A percentile compares a stretch with the other conserved stretches of the same genome.
phyloP scores from a whole-genome alignment of 2,329 filamentous ascomycete species.

The Fusarium zealandicum region DNA sequence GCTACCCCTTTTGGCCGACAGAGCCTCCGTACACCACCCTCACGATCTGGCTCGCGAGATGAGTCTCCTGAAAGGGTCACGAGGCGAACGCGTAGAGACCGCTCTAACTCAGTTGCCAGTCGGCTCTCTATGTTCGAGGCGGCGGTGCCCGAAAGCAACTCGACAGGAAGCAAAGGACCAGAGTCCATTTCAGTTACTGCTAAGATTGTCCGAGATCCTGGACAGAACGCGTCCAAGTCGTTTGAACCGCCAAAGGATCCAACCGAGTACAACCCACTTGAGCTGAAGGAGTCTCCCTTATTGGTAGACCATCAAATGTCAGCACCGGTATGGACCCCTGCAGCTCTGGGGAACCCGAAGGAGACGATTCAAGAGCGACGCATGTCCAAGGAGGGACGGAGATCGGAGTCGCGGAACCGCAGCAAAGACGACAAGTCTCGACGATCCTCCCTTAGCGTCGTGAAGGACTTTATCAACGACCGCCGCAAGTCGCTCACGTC shows the following conservation, averaged over 20 bases:
- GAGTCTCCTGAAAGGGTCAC: conserved; percentile 56
- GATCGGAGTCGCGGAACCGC: conserved; percentile 48
- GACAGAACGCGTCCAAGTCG: conserved; percentile 50
- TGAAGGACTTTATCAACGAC: conserved; percentile 69
- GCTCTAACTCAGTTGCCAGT: conserved; percentile 63
- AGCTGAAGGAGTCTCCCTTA: conserved; percentile 66
- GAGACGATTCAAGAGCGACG: conserved; percentile 59
- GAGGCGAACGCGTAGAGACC: conserved; percentile 49
- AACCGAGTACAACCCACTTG: conserved; percentile 56
- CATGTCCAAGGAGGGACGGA: conserved; percentile 50
- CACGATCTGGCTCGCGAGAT: conserved; percentile 51
- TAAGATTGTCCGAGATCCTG: conserved; percentile 75
- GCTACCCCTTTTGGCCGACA: conserved; percentile 50
- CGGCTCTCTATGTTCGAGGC: conserved; percentile 64
- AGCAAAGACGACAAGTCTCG: conserved; percentile 52
- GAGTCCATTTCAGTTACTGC: conserved; percentile 91
- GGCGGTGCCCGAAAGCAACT: conserved; percentile 28
- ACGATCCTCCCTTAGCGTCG: conserved; percentile 65
- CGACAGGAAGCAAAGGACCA: conserved; percentile 52
- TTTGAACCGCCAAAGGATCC: conserved; percentile 52
- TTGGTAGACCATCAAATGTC: conserved; percentile 62
- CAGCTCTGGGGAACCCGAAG: conserved; percentile 43
- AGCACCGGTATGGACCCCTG: conserved; percentile 39
- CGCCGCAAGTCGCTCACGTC: conserved; percentile 60
- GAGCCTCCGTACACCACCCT: conserved; percentile 43